Conservation (phyloP, 208 protist species). For the Plasmodiophora brassicae region DNA sequence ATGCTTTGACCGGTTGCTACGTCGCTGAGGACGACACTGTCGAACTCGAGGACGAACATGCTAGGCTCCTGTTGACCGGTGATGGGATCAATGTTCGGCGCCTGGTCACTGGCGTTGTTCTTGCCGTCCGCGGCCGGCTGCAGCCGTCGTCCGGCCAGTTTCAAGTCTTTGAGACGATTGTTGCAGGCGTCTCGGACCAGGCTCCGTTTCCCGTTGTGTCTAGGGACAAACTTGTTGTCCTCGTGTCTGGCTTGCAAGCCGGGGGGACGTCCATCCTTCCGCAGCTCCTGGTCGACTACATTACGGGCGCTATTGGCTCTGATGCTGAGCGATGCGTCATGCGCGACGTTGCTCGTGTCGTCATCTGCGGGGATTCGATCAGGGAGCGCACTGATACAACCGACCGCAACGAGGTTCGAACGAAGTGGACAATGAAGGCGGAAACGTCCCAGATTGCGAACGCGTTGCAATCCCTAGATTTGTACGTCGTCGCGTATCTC, state of each 20-base stretch:
- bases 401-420: neutral
- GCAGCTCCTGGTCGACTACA: neutral
- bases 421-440: neutral
- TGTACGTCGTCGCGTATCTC: neutral
- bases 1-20: neutral
- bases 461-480: neutral
- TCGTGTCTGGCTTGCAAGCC: neutral
- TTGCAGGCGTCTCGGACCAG: neutral
- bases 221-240: neutral
- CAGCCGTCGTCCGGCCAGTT: neutral
- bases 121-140: neutral
- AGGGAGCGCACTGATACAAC: neutral
- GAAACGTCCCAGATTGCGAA: neutral
- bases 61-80: neutral
- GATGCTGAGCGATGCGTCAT: neutral
- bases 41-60: constrained; percentile 22
- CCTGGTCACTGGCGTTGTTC: neutral
- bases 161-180: neutral
- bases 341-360: neutral
- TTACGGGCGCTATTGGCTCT: neutral
- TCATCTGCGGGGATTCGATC: constrained; percentile 25
- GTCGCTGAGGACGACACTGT: neutral
- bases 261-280: neutral
- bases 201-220: neutral
- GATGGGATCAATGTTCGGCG: neutral